A percentile compares a stretch with the other conserved stretches of the same genome.
These are phyloP conservation scores for Solanum paucissectum DNA, from an alignment of 257 asterid species.

Conservation along the genomic window DNA sequence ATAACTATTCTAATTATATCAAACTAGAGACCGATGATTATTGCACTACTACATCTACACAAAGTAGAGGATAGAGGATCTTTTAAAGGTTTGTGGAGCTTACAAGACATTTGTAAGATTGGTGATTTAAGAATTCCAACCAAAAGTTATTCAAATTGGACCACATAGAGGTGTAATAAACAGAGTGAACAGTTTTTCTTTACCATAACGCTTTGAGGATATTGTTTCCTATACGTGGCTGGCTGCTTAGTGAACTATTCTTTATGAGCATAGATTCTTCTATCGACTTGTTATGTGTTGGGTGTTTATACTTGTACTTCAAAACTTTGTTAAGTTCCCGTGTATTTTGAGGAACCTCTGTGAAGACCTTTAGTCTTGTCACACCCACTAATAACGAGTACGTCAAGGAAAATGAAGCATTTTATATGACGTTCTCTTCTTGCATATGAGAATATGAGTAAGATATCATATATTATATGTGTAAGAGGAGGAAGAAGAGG, in stretches of 20 bases:
- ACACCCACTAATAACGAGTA: not conserved
- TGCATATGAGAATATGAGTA: not conserved
- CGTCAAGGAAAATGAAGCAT: not conserved
- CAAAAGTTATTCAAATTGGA: not conserved
- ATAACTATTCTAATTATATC: not conserved
- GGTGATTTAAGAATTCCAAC: not conserved
- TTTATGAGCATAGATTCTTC: not conserved
- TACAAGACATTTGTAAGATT: not conserved
- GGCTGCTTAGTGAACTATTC: not conserved
- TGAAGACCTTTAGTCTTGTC: not conserved
- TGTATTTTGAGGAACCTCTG: not conserved
- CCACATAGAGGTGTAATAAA: not conserved
- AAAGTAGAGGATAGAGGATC: not conserved
- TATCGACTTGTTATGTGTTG: not conserved
- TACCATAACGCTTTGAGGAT: not conserved
- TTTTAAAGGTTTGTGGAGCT: not conserved
- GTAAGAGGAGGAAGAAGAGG: not conserved
- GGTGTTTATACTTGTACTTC: not conserved
- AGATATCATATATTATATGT: not conserved
- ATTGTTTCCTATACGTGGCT: not conserved
- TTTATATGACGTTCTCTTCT: not conserved
- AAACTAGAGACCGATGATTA: not conserved
- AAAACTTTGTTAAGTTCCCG: not conserved
- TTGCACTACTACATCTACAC: not conserved
- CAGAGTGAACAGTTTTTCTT: not conserved